Conservation (phyloP, 192 early-diverging fungal genomes). For the Coemansia sp. region DNA sequence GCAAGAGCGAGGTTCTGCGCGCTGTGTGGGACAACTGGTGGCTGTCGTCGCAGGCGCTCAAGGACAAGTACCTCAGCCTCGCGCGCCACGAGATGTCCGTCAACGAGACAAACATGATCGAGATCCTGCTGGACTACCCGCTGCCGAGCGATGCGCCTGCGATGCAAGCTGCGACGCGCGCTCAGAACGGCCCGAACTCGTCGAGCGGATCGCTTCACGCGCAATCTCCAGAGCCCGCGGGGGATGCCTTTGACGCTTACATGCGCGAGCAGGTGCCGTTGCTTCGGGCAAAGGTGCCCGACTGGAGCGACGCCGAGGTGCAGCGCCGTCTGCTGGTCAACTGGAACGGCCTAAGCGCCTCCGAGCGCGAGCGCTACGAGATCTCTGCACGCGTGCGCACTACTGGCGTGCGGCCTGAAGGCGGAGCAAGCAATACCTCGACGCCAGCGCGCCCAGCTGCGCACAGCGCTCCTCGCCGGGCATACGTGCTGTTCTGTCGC, state of each 20-base stretch:
- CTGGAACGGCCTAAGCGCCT: slow-evolving; percentile 38
- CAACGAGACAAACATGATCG: slow-evolving; percentile 47
- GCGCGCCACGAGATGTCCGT: slow-evolving; percentile 47
- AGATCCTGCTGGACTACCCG: slow-evolving; percentile 47
- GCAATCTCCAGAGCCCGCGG: slow-evolving; percentile 27
- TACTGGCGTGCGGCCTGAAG: background rate
- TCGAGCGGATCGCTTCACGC: background rate
- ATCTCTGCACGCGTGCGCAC: background rate
- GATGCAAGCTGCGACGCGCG: slow-evolving; percentile 4
- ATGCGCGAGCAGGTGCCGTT: slow-evolving; percentile 46
- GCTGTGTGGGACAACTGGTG: slow-evolving; percentile 49
- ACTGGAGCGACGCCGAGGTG: slow-evolving; percentile 50
- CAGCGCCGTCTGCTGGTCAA: slow-evolving; percentile 41
- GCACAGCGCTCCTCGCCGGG: slow-evolving; percentile 47
- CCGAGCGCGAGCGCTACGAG: slow-evolving; percentile 41
- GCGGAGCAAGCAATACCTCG: background rate
- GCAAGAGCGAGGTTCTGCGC: slow-evolving; percentile 42
- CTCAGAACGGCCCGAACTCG: background rate
- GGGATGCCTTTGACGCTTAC: slow-evolving; percentile 27
- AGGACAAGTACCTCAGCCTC: slow-evolving; percentile 45
- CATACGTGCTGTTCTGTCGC: slow-evolving; percentile 51
- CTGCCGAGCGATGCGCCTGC: slow-evolving; percentile 29
- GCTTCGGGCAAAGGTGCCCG: slow-evolving; percentile 47
- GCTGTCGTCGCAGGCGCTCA: slow-evolving; percentile 37
- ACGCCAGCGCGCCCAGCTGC: slow-evolving; percentile 7